A percentile compares a stretch with the other conserved stretches of the same genome.
Evolutionary conservation across 2,329 filamentous ascomycete species (phyloP).

Genomic region (Fusarium foetens): DNA sequence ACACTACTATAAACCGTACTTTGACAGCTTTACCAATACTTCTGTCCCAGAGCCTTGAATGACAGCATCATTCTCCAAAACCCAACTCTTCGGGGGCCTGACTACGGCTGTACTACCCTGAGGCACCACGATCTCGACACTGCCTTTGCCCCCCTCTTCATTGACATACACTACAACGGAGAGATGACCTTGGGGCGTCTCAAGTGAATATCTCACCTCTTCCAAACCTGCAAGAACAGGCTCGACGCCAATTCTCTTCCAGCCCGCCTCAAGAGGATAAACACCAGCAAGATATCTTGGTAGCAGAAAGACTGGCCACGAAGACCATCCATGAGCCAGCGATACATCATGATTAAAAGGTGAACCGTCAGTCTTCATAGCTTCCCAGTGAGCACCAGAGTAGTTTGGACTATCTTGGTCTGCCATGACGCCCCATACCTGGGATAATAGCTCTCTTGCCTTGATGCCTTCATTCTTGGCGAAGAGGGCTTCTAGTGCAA

Average conservation of each 20-base stretch:
- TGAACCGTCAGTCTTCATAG: not conserved
- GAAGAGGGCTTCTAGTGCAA: not conserved
- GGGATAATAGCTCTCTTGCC: not conserved
- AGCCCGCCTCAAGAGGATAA: not conserved
- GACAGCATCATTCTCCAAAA: rapidly evolving
- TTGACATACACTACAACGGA: rapidly evolving
- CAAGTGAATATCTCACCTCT: not conserved
- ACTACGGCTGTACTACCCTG: not conserved
- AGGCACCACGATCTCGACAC: too few species aligned
- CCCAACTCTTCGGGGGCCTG: not conserved
- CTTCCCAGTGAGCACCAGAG: constrained; percentile 8
- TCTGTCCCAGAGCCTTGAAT: not conserved
- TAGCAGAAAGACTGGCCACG: not conserved
- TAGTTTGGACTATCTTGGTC: not conserved
- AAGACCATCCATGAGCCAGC: constrained; percentile 1
- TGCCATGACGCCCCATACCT: not conserved
- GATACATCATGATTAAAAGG: constrained; percentile 7
- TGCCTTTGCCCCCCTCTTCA: not conserved
- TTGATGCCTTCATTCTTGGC: not conserved
- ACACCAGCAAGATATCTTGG: constrained; percentile 3
- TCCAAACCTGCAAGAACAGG: not conserved
- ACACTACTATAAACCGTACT: rapidly evolving
- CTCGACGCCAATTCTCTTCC: not conserved
- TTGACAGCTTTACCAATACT: not conserved
- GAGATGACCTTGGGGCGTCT: not conserved